Evolutionary conservation across 2,329 filamentous ascomycete genomes (phyloP).

Genomic region (Acarospora socialis): DNA sequence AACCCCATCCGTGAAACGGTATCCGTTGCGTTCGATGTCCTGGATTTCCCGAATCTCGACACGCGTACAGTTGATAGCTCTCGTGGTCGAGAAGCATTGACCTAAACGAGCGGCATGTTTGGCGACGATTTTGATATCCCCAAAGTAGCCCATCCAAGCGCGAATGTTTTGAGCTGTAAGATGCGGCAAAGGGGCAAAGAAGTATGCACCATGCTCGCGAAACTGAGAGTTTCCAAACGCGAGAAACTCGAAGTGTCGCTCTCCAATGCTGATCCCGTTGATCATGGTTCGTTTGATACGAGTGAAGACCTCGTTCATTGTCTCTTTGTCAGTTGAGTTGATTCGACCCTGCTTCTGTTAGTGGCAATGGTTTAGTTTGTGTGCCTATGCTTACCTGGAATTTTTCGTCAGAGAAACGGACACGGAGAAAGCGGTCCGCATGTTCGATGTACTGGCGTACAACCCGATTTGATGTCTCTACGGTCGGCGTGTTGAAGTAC

Average conservation of each 20-base stretch:
- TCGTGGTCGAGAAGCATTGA: slow-evolving; percentile 90
- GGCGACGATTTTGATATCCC: slow-evolving; percentile 66
- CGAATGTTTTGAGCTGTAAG: slow-evolving; percentile 65
- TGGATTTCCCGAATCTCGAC: slow-evolving; percentile 44
- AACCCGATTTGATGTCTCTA: slow-evolving; percentile 81
- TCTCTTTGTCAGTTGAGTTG: slow-evolving; percentile 38
- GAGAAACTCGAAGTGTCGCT: slow-evolving; percentile 72
- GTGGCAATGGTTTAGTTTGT: slow-evolving; percentile 14
- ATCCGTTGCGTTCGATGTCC: slow-evolving; percentile 56
- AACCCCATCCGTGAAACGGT: slow-evolving; percentile 80
- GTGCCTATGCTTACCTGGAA: slow-evolving; percentile 25
- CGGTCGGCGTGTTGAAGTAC: slow-evolving; percentile 58
- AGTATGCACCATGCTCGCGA: slow-evolving; percentile 80
- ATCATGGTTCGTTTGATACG: slow-evolving; percentile 56
- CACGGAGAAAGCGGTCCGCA: slow-evolving; percentile 69
- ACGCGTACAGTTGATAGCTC: slow-evolving; percentile 51
- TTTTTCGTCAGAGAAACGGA: slow-evolving; percentile 80
- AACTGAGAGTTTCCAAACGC: slow-evolving; percentile 95
- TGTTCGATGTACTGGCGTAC: slow-evolving; percentile 55
- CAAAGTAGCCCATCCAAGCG: slow-evolving; percentile 73
- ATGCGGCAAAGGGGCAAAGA: slow-evolving; percentile 61
- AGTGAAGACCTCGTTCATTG: slow-evolving; percentile 57
- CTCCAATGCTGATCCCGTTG: slow-evolving; percentile 71
- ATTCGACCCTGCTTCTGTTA: slow-evolving; percentile 39
- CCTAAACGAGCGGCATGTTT: slow-evolving; percentile 82